Percentiles rank a stretch among this genome's conserved stretches.
Evolutionary conservation across 768 basidiomycete genomes (phyloP).

Genomic region (Kwoniella pini): DNA sequence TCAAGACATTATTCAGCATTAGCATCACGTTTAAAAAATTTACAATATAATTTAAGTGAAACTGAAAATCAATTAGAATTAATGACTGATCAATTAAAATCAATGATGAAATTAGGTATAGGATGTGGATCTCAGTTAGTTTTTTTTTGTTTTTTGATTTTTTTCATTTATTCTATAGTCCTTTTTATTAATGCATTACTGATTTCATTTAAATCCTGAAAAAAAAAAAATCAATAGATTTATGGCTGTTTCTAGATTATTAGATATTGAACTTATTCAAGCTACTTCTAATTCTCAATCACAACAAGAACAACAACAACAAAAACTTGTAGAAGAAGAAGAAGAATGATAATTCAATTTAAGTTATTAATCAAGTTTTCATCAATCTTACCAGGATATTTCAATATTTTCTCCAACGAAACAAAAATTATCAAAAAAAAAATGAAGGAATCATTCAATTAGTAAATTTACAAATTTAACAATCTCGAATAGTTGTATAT

Average conservation of each 20-base stretch:
- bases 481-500: too few species aligned
- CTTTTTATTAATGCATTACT: too few species aligned
- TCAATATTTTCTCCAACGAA: too few species aligned
- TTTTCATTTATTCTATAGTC: too few species aligned
- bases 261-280: conserved; percentile 44
- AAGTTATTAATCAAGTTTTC: too few species aligned
- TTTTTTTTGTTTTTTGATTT: too few species aligned
- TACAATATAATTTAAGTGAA: conserved; percentile 68
- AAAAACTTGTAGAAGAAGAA: neutral
- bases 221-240: conserved; percentile 34
- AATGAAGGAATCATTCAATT: too few species aligned
- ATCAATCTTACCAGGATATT: too few species aligned
- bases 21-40: conserved; percentile 66
- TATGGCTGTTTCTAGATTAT: conserved; percentile 52
- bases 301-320: conserved; percentile 1
- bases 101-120: conserved; percentile 76
- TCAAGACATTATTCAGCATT: conserved; percentile 78
- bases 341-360: too few species aligned
- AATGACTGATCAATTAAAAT: conserved; percentile 71
- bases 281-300: neutral
- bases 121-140: conserved; percentile 79
- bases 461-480: too few species aligned
- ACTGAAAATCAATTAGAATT: conserved; percentile 77
- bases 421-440: too few species aligned
- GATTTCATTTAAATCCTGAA: neutral